Conservation (phyloP, 768 basidiomycete genomes). For the Polyporus arcularius region DNA sequence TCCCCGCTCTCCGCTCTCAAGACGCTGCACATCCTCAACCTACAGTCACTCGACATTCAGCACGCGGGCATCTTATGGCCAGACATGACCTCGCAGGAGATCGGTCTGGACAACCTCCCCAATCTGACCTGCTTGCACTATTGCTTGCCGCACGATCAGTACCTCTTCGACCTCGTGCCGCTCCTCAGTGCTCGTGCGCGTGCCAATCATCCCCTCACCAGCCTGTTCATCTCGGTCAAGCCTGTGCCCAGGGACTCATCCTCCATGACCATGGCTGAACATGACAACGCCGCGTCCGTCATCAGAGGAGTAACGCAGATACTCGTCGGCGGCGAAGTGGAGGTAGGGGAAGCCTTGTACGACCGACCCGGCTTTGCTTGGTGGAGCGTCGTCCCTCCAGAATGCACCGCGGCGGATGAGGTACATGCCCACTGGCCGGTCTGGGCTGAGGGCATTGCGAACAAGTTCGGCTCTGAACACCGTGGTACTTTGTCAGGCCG, state of each 20-base stretch:
- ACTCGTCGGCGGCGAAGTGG: no score
- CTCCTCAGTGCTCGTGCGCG: neutral
- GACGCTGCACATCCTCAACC: neutral
- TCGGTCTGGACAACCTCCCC: neutral
- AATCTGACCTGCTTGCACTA: neutral
- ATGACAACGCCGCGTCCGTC: neutral
- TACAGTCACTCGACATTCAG: no score
- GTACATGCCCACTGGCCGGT: no score
- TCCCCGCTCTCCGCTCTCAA: neutral
- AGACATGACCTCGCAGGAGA: neutral
- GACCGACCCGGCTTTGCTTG: no score
- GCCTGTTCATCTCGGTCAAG: neutral
- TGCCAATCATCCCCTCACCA: neutral
- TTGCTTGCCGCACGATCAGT: neutral
- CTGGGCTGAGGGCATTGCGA: no score
- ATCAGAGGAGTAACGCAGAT: neutral
- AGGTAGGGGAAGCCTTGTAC: no score
- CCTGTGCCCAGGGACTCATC: no score
- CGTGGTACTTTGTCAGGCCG: no score
- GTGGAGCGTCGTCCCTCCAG: no score
- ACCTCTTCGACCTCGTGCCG: neutral
- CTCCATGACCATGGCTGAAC: no score
- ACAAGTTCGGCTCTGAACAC: no score
- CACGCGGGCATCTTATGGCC: neutral
- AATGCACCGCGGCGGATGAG: no score